phyloP scores from a whole-genome alignment of 148 eudicot species.

The Oxyria digyna region DNA sequence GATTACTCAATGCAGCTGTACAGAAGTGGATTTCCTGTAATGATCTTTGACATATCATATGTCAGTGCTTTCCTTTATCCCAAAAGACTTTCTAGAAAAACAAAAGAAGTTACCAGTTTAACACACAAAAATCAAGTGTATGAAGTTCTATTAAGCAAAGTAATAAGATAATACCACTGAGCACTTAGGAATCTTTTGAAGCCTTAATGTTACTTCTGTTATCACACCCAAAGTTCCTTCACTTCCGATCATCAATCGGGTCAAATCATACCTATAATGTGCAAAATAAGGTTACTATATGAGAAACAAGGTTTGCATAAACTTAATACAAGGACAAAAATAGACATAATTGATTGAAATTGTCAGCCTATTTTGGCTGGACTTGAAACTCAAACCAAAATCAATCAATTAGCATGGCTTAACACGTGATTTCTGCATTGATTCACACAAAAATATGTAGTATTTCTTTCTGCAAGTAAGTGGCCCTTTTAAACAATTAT shows the following conservation, averaged over 20 bases:
- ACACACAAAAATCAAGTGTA: background rate
- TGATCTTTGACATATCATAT: background rate
- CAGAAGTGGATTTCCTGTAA: background rate
- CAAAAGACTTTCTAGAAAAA: background rate
- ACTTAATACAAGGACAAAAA: background rate
- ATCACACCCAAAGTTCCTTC: slow-evolving; percentile 98
- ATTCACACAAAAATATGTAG: background rate
- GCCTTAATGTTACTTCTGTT: slow-evolving; percentile 91
- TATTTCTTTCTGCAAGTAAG: background rate
- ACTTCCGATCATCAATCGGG: slow-evolving; percentile 91
- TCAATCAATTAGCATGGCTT: background rate
- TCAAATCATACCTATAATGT: slow-evolving; percentile 65
- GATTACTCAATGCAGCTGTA: background rate
- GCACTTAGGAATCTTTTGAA: slow-evolving; percentile 77
- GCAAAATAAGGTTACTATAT: slow-evolving; percentile 1
- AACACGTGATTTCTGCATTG: background rate
- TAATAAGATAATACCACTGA: slow-evolving; percentile 63
- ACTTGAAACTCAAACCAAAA: background rate
- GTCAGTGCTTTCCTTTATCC: background rate
- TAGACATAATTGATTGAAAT: background rate
- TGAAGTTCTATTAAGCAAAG: background rate
- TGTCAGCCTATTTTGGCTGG: background rate
- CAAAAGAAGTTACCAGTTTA: background rate
- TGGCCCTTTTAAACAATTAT: background rate
- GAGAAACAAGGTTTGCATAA: background rate